Evolutionary conservation across 495 filamentous ascomycete genomes (phyloP).

Genomic region (Trichoderma erinaceum): DNA sequence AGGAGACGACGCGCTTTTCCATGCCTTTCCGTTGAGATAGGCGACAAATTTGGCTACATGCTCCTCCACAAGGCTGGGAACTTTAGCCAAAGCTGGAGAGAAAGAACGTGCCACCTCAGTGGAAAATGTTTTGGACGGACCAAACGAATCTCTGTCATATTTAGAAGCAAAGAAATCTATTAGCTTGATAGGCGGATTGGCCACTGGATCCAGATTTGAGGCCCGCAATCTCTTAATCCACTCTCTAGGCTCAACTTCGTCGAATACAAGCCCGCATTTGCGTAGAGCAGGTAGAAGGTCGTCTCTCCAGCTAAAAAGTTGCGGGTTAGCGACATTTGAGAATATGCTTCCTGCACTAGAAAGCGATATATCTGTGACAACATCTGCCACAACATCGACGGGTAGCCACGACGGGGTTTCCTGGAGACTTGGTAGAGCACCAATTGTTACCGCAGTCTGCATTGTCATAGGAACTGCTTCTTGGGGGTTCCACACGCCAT

Average conservation of each 20-base stretch:
- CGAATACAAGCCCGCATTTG: conserved; percentile 38
- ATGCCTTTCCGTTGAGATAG: background rate
- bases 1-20: background rate
- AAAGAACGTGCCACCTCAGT: background rate
- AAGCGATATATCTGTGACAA: conserved; percentile 32
- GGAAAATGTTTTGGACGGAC: background rate
- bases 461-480: conserved; percentile 62
- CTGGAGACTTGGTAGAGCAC: conserved; percentile 44
- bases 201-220: conserved; percentile 39
- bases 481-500: conserved; percentile 55
- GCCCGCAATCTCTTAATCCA: conserved; percentile 45
- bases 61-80: background rate
- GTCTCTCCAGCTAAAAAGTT: conserved; percentile 45
- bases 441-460: conserved; percentile 40
- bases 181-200: conserved; percentile 56
- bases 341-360: conserved; percentile 28
- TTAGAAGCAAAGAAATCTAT: conserved; percentile 48
- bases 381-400: conserved; percentile 44
- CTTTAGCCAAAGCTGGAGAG: background rate
- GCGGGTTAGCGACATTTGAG: conserved; percentile 50
- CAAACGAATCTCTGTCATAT: conserved; percentile 34
- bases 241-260: conserved; percentile 35
- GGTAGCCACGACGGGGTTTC: conserved; percentile 49
- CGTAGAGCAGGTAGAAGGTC: conserved; percentile 44
- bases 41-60: background rate